Base-by-base conservation (phyloP, 306 rosid genomes). In the Hippophae gyantsensis region DNA sequence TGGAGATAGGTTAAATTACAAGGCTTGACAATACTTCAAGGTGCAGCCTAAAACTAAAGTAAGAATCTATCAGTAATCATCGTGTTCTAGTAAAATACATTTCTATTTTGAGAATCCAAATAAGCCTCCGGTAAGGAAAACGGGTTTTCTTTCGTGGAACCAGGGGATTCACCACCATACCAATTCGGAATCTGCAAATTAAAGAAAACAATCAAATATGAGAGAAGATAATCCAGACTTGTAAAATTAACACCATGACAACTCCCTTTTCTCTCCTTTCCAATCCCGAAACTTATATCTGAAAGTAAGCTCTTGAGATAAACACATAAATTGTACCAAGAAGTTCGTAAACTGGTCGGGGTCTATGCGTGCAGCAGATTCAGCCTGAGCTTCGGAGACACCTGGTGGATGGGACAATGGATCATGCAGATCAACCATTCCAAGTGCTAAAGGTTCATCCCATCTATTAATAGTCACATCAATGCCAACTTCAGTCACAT, bases 391-490 rank as follows among this genome's bases (percentile, higher is more conserved):
- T 61, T 88, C 99, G 65, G 95, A 84, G 44, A 84, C 95, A 77
- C 99, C 99, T 7, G 97, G 94, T 32, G 99, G 94, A 73, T 93
- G 99, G 72, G 99, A 93, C 72, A 93, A 69, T 58, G 99, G 86
- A 88, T 88, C 99, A 50, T 93, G 99, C 43, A 89, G 99, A 71
- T 93, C 99, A 68, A 93, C 85, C 80, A 80, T 63, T 58, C 99
- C 85, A 47, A 93, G 75, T 61, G 95, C 72, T 56, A 93, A 76
- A 65, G 90, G 82, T 54, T 88, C 97, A 64, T 77, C 77, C 99
- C 97, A 93, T 75, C 85, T 77, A 63, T 88, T 93, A 56, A 86
- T 71, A 7, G 83, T 71, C 54, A 89, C 85, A 51, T 76, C 78
- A 60, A 93, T 72, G 50, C 94, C 99, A 78, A 86, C 95, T 77